Evolutionary conservation across 2,329 filamentous ascomycete genomes (phyloP).

Genomic region (Cadophora sp.): DNA sequence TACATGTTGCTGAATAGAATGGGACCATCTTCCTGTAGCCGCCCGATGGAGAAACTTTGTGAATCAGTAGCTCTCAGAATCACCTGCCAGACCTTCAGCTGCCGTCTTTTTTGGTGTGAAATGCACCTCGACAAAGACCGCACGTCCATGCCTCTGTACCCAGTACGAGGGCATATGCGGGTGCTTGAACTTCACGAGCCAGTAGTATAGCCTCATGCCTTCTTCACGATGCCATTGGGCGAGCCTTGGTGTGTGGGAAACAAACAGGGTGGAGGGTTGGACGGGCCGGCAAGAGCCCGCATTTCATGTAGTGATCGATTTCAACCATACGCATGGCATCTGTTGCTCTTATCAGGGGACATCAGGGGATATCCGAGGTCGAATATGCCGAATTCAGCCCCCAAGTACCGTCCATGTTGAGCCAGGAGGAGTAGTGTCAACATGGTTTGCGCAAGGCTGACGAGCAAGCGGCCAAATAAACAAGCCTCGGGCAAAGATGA

Average conservation of each 20-base stretch:
- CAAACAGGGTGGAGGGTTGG: constrained; percentile 21
- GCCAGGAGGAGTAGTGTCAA: not conserved
- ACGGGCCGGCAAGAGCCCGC: constrained; percentile 27
- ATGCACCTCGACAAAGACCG: constrained; percentile 17
- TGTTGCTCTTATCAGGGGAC: constrained; percentile 8
- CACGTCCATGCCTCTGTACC: constrained; percentile 14
- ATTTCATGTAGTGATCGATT: constrained; percentile 15
- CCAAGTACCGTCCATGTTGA: constrained; percentile 12
- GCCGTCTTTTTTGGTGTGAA: constrained; percentile 19
- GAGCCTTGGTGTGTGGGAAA: constrained; percentile 18
- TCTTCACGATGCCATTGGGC: constrained; percentile 22
- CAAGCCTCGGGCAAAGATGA: constrained; percentile 9
- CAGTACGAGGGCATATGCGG: constrained; percentile 21
- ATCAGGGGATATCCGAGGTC: not conserved
- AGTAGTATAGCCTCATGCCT: constrained; percentile 20
- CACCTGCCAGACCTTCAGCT: constrained; percentile 12
- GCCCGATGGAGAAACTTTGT: constrained; percentile 19
- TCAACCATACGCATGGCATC: constrained; percentile 9
- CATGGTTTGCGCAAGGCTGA: constrained; percentile 14
- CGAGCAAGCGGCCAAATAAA: not conserved
- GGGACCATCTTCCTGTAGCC: constrained; percentile 22
- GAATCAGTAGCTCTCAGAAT: constrained; percentile 14
- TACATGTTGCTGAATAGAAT: not conserved
- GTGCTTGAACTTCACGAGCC: constrained; percentile 25
- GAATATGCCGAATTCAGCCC: constrained; percentile 3